Base-by-base conservation (phyloP, 2,329 filamentous ascomycete genomes). In the Graphiopsis chlorocephala region DNA sequence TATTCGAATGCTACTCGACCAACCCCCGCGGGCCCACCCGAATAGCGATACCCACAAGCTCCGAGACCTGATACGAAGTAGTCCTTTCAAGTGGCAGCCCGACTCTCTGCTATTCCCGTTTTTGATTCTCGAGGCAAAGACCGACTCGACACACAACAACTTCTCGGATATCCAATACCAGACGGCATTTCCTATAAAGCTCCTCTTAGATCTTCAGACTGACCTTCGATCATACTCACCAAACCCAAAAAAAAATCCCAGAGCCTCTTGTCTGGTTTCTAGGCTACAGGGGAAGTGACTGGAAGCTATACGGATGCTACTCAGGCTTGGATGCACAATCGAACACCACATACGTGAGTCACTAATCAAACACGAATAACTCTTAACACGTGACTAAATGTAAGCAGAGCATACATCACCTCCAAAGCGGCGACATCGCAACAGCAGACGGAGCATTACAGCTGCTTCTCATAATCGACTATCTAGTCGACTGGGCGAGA, bases 401-500 rank as follows among this genome's bases (percentile, higher is more conserved):
- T 3, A 7, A 11, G 11, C 53, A 62, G 59, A 62, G 23, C 45
- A 62, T 62, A 3, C 59, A 62, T 42, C 25, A 62, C 26, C 59
- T 62, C n/a, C 59, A 62, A 25, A 26, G 59, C 26, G 59, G 42
- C 26, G 59, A 62, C 45, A 53, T 62, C 12, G 33, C 45, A 8
- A 62, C 42, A n/a, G 52, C 68, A 65, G 67, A 75, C 48, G 64
- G 60, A 12, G 68, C 72, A 14, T 65, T 75, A 25, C 73, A 72
- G 58, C 71, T 75, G 28, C 64, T 75, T 12, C 67, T 74, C 17
- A 72, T 74, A 47, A 52, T 75, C n/a, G 73, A 75, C 64, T 70
- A 71, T 60, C 72, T 75, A 31, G 69, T 70, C 65, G 72, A 75
- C 57, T 75, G 73, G 73, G 73, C 73, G n/a, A 66, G 73, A 26